Evolutionary conservation across 768 basidiomycete genomes (phyloP).

Genomic region (Amanita rubescens): DNA sequence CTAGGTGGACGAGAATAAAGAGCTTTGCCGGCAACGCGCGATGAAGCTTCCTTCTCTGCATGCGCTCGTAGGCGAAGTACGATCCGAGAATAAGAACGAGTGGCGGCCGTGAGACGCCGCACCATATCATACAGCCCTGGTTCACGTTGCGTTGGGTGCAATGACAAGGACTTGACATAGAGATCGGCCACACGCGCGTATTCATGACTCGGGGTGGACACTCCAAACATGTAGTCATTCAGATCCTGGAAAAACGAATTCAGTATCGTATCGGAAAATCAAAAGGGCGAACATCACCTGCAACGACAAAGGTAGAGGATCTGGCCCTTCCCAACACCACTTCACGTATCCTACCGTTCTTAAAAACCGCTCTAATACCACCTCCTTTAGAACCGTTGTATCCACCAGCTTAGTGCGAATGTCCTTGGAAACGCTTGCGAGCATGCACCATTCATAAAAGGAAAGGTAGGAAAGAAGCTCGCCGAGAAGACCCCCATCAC

Average conservation of each 20-base stretch:
- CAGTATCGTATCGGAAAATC: background rate
- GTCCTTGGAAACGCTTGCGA: slow-evolving; percentile 51
- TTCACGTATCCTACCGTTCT: slow-evolving; percentile 62
- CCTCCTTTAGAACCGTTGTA: slow-evolving; percentile 47
- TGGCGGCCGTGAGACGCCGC: slow-evolving; percentile 48
- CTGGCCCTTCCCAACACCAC: slow-evolving; percentile 55
- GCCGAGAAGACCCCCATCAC: slow-evolving; percentile 43
- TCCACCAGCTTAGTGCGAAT: slow-evolving; percentile 44
- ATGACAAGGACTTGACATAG: slow-evolving; percentile 44
- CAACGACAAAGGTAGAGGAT: slow-evolving; percentile 57
- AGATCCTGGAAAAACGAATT: slow-evolving; percentile 49
- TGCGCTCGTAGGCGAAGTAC: slow-evolving; percentile 72
- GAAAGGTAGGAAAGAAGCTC: slow-evolving; percentile 51
- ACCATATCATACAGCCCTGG: slow-evolving; percentile 34
- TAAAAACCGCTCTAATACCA: slow-evolving; percentile 61
- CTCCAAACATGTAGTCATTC: slow-evolving; percentile 71
- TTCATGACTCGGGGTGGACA: slow-evolving; percentile 67
- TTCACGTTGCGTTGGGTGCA: slow-evolving; percentile 37
- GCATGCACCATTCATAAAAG: slow-evolving; percentile 66
- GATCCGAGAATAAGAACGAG: slow-evolving; percentile 74
- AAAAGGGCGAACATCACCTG: slow-evolving; percentile 35
- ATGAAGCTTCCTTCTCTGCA: slow-evolving; percentile 51
- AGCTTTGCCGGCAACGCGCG: slow-evolving; percentile 16
- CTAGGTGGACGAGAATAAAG: slow-evolving; percentile 41
- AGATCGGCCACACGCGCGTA: slow-evolving; percentile 54